These are phyloP conservation scores for Backusella australiensis DNA, from an alignment of 192 early-diverging fungal species.

Conservation along the genomic window DNA sequence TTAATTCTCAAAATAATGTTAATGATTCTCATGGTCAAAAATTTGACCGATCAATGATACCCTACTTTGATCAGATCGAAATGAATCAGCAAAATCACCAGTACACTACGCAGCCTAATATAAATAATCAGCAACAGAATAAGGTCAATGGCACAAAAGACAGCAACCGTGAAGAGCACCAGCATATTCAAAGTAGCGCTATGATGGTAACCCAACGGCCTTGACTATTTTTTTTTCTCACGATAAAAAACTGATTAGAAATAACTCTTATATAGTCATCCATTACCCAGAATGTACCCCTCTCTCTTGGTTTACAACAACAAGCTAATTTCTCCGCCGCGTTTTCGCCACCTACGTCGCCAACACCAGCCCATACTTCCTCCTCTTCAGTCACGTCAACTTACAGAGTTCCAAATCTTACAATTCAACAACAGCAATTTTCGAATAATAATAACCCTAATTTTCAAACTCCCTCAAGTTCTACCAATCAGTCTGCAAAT, in stretches of 20 bases:
- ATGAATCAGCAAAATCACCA: neutral
- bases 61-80: slow-evolving; percentile 12
- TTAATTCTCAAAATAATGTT: neutral
- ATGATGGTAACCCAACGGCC: neutral
- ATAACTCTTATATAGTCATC: slow-evolving; percentile 1
- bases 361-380: neutral
- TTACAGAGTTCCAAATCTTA: neutral
- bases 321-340: neutral
- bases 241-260: slow-evolving; percentile 12
- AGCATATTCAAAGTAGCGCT: neutral
- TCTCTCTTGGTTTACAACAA: neutral
- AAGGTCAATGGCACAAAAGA: neutral
- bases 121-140: neutral
- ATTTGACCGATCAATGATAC: neutral
- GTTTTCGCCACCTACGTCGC: neutral
- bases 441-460: neutral
- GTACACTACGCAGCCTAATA: neutral
- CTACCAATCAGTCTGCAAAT: neutral
- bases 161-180: neutral
- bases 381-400: neutral
- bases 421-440: neutral
- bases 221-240: slow-evolving; percentile 9
- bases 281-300: neutral
- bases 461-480: neutral
- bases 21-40: neutral